Evolutionary conservation across 1,139 yeast species (phyloP).

Genomic region (Pichia sp.): DNA sequence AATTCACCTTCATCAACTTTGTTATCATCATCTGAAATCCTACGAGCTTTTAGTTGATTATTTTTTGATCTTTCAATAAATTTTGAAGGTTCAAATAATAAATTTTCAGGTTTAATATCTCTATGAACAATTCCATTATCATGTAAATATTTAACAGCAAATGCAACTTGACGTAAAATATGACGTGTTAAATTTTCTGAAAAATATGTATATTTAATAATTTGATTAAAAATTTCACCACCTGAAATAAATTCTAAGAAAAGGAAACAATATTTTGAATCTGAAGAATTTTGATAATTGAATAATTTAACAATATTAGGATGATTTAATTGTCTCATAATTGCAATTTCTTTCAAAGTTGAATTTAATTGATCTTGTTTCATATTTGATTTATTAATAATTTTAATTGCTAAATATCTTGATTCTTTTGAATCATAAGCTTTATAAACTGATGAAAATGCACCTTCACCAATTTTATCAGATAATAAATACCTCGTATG

Average conservation of each 20-base stretch:
- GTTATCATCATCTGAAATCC: constrained; percentile 69
- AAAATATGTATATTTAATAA: constrained; percentile 82
- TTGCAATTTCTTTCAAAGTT: constrained; percentile 52
- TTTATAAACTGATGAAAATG: constrained; percentile 50
- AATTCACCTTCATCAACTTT: constrained; percentile 87
- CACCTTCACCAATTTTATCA: constrained; percentile 53
- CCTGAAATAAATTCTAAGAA: constrained; percentile 50
- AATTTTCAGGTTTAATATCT: constrained; percentile 92
- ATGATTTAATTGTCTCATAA: constrained; percentile 50
- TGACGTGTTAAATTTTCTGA: constrained; percentile 82
- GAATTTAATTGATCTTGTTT: constrained; percentile 48
- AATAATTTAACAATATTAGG: constrained; percentile 44
- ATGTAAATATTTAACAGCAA: constrained; percentile 78
- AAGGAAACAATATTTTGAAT: constrained; percentile 41
- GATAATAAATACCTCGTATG: constrained; percentile 33
- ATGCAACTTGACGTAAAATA: constrained; percentile 78
- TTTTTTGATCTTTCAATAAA: constrained; percentile 40
- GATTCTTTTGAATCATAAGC: constrained; percentile 38
- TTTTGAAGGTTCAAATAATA: constrained; percentile 73
- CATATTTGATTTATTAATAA: constrained; percentile 51
- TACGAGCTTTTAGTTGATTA: constrained; percentile 36
- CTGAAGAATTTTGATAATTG: constrained; percentile 43
- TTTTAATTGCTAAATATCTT: constrained; percentile 43
- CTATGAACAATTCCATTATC: constrained; percentile 87
- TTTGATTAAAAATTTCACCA: constrained; percentile 53